Conservation (phyloP, 2,329 filamentous ascomycete genomes). For the Juglanconis oblonga region DNA sequence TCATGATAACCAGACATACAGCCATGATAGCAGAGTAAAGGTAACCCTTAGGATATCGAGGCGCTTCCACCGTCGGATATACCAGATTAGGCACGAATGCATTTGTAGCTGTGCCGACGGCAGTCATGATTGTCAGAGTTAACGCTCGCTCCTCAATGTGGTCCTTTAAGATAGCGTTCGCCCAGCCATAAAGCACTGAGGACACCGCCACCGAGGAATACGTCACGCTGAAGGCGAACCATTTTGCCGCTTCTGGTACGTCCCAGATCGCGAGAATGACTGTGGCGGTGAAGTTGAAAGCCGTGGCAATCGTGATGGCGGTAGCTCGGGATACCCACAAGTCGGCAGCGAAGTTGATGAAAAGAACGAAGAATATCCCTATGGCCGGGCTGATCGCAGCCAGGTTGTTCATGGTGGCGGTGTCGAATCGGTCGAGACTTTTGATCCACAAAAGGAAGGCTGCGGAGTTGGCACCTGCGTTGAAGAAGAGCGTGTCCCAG, state of each 20-base stretch:
- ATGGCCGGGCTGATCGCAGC: conserved; percentile 50
- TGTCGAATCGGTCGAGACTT: conserved; percentile 46
- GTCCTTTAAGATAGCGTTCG: conserved; percentile 47
- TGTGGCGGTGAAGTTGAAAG: conserved; percentile 50
- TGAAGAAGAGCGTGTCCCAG: conserved; percentile 57
- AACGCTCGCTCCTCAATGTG: conserved; percentile 46
- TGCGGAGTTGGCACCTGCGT: conserved; percentile 42
- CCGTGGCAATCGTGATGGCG: conserved; percentile 50
- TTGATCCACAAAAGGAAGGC: conserved; percentile 59
- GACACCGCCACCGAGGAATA: conserved; percentile 51
- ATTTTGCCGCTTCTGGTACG: conserved; percentile 53
- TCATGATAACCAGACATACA: conserved; percentile 7
- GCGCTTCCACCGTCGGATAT: conserved; percentile 44
- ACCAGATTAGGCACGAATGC: conserved; percentile 54
- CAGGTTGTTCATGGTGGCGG: conserved; percentile 47
- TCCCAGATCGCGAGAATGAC: conserved; percentile 55
- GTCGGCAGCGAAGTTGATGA: conserved; percentile 52
- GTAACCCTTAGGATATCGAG: conserved; percentile 41
- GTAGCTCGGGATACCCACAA: conserved; percentile 49
- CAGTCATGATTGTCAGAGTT: conserved; percentile 49
- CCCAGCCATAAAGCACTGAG: conserved; percentile 54
- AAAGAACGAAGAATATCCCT: conserved; percentile 56
- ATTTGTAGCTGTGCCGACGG: conserved; percentile 50
- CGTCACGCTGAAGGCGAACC: conserved; percentile 50
- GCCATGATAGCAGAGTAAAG: conserved; percentile 12